Evolutionary conservation across 2,329 filamentous ascomycete genomes (phyloP), one percentile per base, ranked within the genome.

Genomic region (Alternaria arbusti): DNA sequence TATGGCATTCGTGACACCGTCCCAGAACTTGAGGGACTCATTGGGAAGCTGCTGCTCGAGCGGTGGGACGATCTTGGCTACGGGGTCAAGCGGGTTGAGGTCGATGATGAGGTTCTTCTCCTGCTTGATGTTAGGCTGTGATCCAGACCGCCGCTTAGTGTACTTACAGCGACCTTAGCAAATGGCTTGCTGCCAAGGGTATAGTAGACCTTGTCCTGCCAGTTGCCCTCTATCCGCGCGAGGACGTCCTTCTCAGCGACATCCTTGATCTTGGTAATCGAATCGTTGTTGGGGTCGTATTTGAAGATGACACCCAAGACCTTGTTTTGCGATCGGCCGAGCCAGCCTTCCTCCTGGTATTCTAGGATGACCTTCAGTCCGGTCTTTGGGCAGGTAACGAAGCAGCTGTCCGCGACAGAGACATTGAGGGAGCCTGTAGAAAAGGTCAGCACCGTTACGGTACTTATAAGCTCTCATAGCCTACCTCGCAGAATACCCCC

Each of bases 331-430:
- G 93, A 88, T 69, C 93, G 92, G 50, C 94, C 93, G 28, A 98
- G 86, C 94, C 96, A 99, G 54, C 94, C 94, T 73, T 98, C 95
- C 75, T 98, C 95, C 59, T 94, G 84, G 78, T 99, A 99, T 74
- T 96, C 90, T 50, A 99, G 82, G 67, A 99, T 97, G 17, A 90
- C 91, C 83, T 98, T 98, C 70, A 97, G 88, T 76, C 90, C 91
- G 2, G 94, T 97, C 82, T 94, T 90, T n/a, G 91, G 87, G 81
- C 96, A 99, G 43, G 90, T 94, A 64, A 98, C 87, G 78, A 91
- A 97, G 74, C 93, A 96, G 68, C 90, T 87, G 74, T 99, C 96
- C 50, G 94, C 91, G 22, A 99, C 96, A 9, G 91, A 94, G 66
- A 99, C 90, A 72, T 90, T 94, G 54, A 98, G 84, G n/a, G 91